Conservation (phyloP, 192 early-diverging fungal species). For the Dissophora ornata region DNA sequence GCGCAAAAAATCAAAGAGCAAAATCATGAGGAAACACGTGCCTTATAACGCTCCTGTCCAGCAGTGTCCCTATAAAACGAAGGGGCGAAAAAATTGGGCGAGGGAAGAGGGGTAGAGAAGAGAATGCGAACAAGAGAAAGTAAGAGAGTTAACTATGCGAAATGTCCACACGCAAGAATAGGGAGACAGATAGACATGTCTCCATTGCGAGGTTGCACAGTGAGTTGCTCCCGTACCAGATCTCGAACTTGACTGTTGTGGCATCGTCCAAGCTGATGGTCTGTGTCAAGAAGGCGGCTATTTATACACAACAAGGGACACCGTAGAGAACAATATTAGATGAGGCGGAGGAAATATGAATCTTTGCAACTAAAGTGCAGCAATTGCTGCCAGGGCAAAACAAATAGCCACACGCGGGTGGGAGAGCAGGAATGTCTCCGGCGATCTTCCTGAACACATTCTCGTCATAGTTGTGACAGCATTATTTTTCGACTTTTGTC, state of each 20-base stretch:
- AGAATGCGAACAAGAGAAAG: too few species aligned
- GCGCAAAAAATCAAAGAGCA: background rate
- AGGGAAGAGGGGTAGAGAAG: background rate
- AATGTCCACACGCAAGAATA: background rate
- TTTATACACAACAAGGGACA: background rate
- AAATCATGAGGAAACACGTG: slow-evolving; percentile 13
- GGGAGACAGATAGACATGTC: too few species aligned
- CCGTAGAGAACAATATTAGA: background rate
- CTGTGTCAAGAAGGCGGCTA: slow-evolving; percentile 81
- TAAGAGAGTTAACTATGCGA: too few species aligned
- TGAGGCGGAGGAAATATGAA: too few species aligned
- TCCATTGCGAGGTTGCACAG: too few species aligned
- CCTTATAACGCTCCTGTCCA: slow-evolving; percentile 79
- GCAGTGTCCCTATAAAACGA: slow-evolving; percentile 71
- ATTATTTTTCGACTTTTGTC: slow-evolving; percentile 24
- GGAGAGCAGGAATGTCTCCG: background rate
- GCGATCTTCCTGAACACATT: background rate
- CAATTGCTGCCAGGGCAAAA: too few species aligned
- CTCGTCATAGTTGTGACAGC: slow-evolving; percentile 15
- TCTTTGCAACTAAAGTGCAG: too few species aligned
- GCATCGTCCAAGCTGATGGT: slow-evolving; percentile 87
- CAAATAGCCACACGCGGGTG: too few species aligned
- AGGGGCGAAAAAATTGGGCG: background rate
- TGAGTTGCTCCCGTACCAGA: slow-evolving; percentile 67
- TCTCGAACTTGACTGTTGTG: slow-evolving; percentile 93